Evolutionary conservation across 768 basidiomycete species (phyloP), one percentile per base, ranked within the genome.

Genomic region (Jaapia argillacea): DNA sequence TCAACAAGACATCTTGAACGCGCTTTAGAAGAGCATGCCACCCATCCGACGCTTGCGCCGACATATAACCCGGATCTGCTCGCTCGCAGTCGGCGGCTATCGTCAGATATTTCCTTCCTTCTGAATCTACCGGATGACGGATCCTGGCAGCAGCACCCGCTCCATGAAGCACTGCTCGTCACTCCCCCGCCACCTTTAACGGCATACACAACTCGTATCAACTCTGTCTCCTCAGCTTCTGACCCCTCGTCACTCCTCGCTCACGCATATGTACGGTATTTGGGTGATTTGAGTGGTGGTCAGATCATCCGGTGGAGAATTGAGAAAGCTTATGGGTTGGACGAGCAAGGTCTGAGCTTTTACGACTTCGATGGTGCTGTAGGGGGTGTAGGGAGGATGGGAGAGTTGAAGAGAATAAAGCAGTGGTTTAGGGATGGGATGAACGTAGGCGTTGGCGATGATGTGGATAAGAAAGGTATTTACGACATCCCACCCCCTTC

Each of bases 231-330:
- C 6, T 61, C 64, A 41, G 63, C 67, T 22, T 46, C 51, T 5
- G 72, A 71, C 53, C 76, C 69, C 7, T 61, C 72, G 0, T 60
- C 67, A 4, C 71, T 90, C 5, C 69, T 89, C 5, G 80, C 85
- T 0, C 87, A 89, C 58, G 70, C 85, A 1, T 88, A 88, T 54
- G 81, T 86, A n/a, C 73, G 85, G 25, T 88, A 88, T 59, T 71
- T 88, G 24, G 86, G 85, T 39, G 85, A 89, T 57, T 66, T 88
- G 24, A 82, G 79, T 36, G 85, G 86, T 4, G 86, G 87, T 1
- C 86, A 88, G 63, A 65, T 71, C 46, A 77, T 88, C 53, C 68
- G 77, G 20, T 67, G 74, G 33, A 68, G 66, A 25, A 58, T 87
- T n/a, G 68, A 70, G 13, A 81, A 82, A 57, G 74, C 81, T 12